Evolutionary conservation across 306 rosid species (phyloP).

Genomic region (Vigna unguiculata): DNA sequence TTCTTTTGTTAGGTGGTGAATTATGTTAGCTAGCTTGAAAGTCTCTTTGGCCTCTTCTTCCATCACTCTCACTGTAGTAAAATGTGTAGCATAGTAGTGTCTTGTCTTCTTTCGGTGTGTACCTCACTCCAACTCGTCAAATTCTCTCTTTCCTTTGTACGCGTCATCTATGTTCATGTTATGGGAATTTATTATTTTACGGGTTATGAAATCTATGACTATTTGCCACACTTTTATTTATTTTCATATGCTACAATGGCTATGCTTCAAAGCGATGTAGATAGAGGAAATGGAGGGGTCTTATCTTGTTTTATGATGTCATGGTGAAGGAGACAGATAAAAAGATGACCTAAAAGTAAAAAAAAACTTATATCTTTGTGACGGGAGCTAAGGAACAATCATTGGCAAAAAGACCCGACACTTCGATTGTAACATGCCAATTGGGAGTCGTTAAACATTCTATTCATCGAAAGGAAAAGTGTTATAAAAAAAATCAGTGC

Average conservation of each 20-base stretch:
- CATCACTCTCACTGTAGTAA: slow-evolving; percentile 17
- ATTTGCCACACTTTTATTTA: background rate
- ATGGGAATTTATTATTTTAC: slow-evolving; percentile 29
- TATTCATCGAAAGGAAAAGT: slow-evolving; percentile 21
- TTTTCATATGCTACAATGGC: background rate
- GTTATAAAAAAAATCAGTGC: background rate
- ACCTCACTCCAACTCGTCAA: slow-evolving; percentile 17
- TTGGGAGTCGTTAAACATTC: background rate
- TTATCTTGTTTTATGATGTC: slow-evolving; percentile 34
- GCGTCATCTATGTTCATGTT: slow-evolving; percentile 5
- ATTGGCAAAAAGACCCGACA: slow-evolving; percentile 29
- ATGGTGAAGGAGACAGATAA: slow-evolving; percentile 43
- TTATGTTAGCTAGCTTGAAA: slow-evolving; percentile 23
- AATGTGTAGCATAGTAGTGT: background rate
- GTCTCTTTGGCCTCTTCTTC: slow-evolving; percentile 4
- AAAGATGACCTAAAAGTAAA: slow-evolving; percentile 38
- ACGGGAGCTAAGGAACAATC: slow-evolving; percentile 4
- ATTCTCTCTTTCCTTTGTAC: slow-evolving; percentile 32
- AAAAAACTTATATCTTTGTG: slow-evolving; percentile 30
- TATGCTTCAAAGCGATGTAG: slow-evolving; percentile 17
- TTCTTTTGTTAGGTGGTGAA: slow-evolving; percentile 17
- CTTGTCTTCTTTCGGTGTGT: slow-evolving; percentile 6
- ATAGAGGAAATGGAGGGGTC: background rate
- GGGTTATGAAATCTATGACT: slow-evolving; percentile 1
- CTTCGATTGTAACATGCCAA: background rate